These are phyloP conservation scores for Clitoria ternatea DNA, from an alignment of 306 rosid species.

Conservation along the genomic window DNA sequence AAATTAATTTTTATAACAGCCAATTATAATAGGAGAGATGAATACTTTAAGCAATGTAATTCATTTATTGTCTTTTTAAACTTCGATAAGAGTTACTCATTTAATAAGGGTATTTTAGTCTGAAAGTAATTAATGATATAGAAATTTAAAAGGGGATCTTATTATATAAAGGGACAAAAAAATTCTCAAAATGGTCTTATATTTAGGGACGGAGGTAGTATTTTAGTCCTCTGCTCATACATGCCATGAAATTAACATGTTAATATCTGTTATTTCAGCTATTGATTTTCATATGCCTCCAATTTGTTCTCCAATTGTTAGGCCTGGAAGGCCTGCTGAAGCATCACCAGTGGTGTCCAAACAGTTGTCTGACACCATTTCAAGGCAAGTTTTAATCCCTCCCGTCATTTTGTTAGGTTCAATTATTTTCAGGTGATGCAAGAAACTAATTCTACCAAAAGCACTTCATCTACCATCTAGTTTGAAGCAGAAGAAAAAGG, in stretches of 20 bases:
- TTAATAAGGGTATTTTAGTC: too few relatives aligned
- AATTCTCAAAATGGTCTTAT: too few relatives aligned
- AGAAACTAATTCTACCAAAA: neutral
- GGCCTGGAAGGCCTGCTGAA: constrained; percentile 98
- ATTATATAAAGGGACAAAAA: too few relatives aligned
- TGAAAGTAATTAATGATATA: too few relatives aligned
- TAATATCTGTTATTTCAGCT: constrained; percentile 46
- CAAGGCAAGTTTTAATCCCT: constrained; percentile 47
- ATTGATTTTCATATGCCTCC: constrained; percentile 95
- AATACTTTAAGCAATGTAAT: too few relatives aligned
- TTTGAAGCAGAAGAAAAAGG: neutral
- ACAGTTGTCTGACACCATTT: constrained; percentile 76
- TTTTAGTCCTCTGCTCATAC: neutral
- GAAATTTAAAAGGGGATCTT: too few relatives aligned
- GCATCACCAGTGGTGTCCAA: constrained; percentile 82
- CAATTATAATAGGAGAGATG: too few relatives aligned
- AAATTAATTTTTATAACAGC: too few relatives aligned
- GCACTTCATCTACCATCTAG: neutral
- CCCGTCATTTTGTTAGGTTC: neutral
- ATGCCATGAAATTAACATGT: constrained; percentile 1
- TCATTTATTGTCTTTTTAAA: too few relatives aligned
- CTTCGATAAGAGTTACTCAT: too few relatives aligned
- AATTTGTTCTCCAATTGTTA: constrained; percentile 82
- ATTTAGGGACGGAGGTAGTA: too few relatives aligned
- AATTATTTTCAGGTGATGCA: neutral